Evolutionary conservation across 2,329 filamentous ascomycete species (phyloP).

Genomic region (Atkinsonella hypoxylon): DNA sequence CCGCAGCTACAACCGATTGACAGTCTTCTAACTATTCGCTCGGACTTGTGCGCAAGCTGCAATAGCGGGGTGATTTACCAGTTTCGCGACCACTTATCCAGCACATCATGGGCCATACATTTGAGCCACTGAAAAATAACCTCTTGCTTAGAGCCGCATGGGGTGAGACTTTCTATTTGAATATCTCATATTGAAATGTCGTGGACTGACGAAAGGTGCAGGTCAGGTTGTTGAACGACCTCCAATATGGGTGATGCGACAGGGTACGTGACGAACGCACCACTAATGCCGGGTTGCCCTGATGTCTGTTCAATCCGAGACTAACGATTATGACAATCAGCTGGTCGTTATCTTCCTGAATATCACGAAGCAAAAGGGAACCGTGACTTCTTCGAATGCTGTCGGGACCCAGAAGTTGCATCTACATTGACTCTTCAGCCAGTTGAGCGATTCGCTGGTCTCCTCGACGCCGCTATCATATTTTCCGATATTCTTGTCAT

Average conservation of each 20-base stretch:
- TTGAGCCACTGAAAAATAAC: constrained; percentile 84
- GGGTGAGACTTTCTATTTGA: constrained; percentile 41
- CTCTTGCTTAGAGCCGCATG: constrained; percentile 79
- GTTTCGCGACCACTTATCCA: not conserved
- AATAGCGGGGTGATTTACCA: not conserved
- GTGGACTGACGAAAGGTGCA: constrained; percentile 23
- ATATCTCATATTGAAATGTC: not conserved
- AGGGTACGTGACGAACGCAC: constrained; percentile 47
- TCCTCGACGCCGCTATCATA: constrained; percentile 95
- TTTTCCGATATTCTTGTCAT: constrained; percentile 98
- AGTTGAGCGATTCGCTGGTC: constrained; percentile 77
- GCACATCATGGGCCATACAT: constrained; percentile 52
- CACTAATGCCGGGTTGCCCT: not conserved
- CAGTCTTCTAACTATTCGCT: not conserved
- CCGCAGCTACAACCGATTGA: not conserved
- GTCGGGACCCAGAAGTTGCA: constrained; percentile 81
- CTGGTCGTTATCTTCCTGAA: constrained; percentile 92
- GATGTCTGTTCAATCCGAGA: not conserved
- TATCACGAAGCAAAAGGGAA: constrained; percentile 90
- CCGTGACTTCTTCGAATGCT: constrained; percentile 96
- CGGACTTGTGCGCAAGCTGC: not conserved
- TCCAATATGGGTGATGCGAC: constrained; percentile 98
- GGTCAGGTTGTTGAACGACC: constrained; percentile 85
- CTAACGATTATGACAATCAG: constrained; percentile 31
- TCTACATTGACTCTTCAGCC: constrained; percentile 91